Percentiles rank a stretch among this genome's conserved stretches.
Conservation (phyloP, 2,329 filamentous ascomycete genomes). For the Trichoderma oligosporum region DNA sequence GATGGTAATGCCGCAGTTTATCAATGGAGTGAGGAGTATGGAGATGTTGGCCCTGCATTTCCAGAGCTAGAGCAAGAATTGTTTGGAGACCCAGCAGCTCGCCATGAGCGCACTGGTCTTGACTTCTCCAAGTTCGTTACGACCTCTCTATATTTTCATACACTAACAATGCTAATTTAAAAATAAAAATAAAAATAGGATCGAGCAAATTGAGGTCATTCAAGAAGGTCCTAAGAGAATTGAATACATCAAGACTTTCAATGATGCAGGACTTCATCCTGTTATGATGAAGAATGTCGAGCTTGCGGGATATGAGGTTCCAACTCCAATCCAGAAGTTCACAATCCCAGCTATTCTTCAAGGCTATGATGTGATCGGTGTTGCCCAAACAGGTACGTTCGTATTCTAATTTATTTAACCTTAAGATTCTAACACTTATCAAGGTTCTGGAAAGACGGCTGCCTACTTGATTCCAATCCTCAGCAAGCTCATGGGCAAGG, state of each 20-base stretch:
- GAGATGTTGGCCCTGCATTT: conserved; percentile 74
- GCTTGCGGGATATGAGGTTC: conserved; percentile 64
- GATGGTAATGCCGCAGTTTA: conserved; percentile 64
- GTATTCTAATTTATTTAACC: neutral
- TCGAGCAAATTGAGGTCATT: conserved; percentile 50
- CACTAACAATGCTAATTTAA: conserved; percentile 24
- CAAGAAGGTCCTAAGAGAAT: conserved; percentile 56
- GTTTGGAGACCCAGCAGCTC: conserved; percentile 58
- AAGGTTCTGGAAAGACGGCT: conserved; percentile 94
- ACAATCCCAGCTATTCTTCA: conserved; percentile 73
- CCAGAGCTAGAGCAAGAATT: conserved; percentile 70
- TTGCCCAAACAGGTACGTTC: conserved; percentile 79
- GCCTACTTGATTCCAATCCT: conserved; percentile 87
- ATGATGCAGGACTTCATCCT: conserved; percentile 79
- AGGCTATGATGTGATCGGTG: conserved; percentile 78
- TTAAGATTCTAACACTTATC: neutral
- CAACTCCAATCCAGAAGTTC: conserved; percentile 86
- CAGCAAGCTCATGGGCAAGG: conserved; percentile 92
- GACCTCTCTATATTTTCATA: neutral
- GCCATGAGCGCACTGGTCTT: conserved; percentile 50
- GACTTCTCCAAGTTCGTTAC: conserved; percentile 59
- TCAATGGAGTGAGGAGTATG: conserved; percentile 79
- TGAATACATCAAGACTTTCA: conserved; percentile 55
- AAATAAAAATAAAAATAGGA: conserved; percentile 41
- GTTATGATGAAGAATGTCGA: conserved; percentile 73